These are phyloP conservation scores for Verticillium dahliae DNA, from an alignment of 2,329 filamentous ascomycete species.

Conservation along the genomic window DNA sequence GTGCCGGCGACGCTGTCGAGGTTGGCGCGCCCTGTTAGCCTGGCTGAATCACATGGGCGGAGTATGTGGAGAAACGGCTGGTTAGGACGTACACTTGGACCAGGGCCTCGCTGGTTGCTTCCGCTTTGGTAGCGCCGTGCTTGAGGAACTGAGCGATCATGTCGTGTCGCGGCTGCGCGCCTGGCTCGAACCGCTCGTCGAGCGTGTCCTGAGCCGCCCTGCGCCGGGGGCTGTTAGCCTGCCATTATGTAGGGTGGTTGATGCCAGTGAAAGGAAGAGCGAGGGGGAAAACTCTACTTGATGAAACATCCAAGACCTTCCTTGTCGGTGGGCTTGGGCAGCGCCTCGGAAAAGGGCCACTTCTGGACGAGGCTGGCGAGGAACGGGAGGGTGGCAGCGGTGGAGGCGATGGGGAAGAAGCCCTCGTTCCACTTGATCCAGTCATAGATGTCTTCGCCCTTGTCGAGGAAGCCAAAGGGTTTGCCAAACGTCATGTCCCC, in stretches of 20 bases:
- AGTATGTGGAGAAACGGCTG: background rate
- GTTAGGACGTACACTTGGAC: constrained; percentile 25
- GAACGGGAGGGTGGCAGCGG: constrained; percentile 28
- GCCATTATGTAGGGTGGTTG: no score
- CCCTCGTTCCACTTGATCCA: constrained; percentile 37
- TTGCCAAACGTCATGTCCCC: constrained; percentile 45
- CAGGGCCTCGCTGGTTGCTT: constrained; percentile 27
- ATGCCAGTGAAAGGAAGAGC: no score
- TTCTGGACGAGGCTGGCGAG: constrained; percentile 24
- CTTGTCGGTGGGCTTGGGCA: constrained; percentile 28
- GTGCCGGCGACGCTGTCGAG: constrained; percentile 44
- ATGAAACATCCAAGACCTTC: constrained; percentile 32
- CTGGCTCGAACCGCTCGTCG: constrained; percentile 6
- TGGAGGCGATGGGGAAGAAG: constrained; percentile 28
- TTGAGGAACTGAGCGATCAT: constrained; percentile 33
- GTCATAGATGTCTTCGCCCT: constrained; percentile 39
- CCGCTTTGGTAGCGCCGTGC: constrained; percentile 20
- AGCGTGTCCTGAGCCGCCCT: background rate
- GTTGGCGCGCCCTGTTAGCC: constrained; percentile 13
- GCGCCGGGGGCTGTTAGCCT: constrained; percentile 9
- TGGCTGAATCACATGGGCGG: background rate
- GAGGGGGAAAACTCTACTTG: constrained; percentile 19
- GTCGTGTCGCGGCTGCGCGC: constrained; percentile 20
- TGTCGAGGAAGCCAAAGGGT: constrained; percentile 42
- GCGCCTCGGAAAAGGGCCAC: constrained; percentile 26